Evolutionary conservation across 768 basidiomycete genomes (phyloP), one percentile per base, ranked within the genome.

Genomic region (Tephrocybe sp.): DNA sequence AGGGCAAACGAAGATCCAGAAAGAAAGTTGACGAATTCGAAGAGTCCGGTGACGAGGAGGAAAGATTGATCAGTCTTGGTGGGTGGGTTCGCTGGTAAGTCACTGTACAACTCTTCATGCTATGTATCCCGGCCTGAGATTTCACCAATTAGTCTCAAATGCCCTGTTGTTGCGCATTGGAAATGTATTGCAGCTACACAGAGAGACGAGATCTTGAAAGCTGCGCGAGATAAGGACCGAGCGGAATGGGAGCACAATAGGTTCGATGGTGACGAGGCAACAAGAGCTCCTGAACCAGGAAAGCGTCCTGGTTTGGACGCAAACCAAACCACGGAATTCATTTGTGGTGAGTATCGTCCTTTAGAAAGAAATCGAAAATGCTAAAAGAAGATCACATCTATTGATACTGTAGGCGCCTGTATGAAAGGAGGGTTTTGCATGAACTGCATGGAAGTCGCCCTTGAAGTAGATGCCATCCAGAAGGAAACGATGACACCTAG

Each of bases 61-160:
- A 80, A 30, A 70, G 67, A 41, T 66, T 82, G 9, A 66, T 53
- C 11, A 61, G 64, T 6, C 67, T 86, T 39, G 91, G 91, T 11
- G 91, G 91, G 22, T 94, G 91, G 91, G 81, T 92, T 54, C 77
- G 81, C 68, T 94, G 91, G 89, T 89, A 62, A 48, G 77, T 68
- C 23, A 13, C 30, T 13, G n/a, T 4, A 25, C 18, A 15, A 24
- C 37, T 11, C 4, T 15, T 49, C 4, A 36, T 37, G 33, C 15
- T 30, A 51, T 34, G 41, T 63, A 8, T 64, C 29, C 31, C 27
- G 8, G 56, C 42, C 60, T 41, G 33, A 45, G 33, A 7, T 15
- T n/a, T 34, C 11, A 4, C 5, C 51, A 78, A n/a, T 44, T 55
- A 91, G 89, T 61, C 73, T 90, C 34, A 86, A 82, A 62, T 94